Evolutionary conservation across 176 grass and related monocot species (phyloP).

Genomic region (Coix lacrymajobi): DNA sequence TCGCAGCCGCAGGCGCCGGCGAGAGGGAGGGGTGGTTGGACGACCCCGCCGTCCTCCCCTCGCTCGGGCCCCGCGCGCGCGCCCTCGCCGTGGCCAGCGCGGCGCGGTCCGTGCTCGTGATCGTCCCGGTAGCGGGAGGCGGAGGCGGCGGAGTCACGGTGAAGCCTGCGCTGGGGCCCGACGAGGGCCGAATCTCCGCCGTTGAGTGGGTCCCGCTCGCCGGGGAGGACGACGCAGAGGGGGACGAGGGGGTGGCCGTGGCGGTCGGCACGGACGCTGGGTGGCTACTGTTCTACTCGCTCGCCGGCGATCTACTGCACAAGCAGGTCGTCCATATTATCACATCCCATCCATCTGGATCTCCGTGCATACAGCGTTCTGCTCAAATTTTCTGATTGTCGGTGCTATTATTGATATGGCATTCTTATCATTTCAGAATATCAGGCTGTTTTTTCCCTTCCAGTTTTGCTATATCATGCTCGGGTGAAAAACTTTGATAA

Average conservation of each 20-base stretch:
- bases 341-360: background rate
- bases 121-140: conserved; percentile 29
- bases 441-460: background rate
- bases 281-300: conserved; percentile 67
- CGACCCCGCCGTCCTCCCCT: conserved; percentile 55
- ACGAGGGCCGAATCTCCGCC: conserved; percentile 60
- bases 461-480: background rate
- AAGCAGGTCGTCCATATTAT: conserved; percentile 56
- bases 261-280: conserved; percentile 61
- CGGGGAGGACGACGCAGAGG: background rate
- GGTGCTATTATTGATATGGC: background rate
- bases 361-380: background rate
- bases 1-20: conserved; percentile 53
- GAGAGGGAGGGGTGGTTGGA: conserved; percentile 84
- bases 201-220: conserved; percentile 70
- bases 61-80: conserved; percentile 44
- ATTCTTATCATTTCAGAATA: background rate
- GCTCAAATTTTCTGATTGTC: background rate
- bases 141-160: conserved; percentile 30
- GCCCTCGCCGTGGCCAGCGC: conserved; percentile 60
- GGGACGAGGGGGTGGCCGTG: conserved; percentile 32
- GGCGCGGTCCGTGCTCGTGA: conserved; percentile 29
- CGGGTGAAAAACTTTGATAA: background rate
- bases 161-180: conserved; percentile 32
- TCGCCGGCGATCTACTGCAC: conserved; percentile 66